phyloP scores from a whole-genome alignment of 352 stramenopile genomes.

The Bremia lactucae region DNA sequence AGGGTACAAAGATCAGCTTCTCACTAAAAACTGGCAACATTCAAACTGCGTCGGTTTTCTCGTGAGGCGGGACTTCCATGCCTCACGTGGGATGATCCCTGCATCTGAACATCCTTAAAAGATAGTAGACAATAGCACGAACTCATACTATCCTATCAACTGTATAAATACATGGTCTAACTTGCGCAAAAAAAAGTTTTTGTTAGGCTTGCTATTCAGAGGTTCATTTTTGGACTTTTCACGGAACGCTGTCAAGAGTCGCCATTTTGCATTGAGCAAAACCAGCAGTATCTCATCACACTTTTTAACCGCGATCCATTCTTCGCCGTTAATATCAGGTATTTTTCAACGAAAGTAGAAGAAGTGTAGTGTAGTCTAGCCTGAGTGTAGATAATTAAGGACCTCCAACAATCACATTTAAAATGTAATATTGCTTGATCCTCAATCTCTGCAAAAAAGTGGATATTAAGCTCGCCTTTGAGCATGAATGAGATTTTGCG shows the following conservation, averaged over 20 bases:
- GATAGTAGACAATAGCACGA: too few species aligned
- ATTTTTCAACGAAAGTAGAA: conserved; percentile 56
- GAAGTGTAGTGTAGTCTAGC: conserved; percentile 48
- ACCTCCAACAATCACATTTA: conserved; percentile 1
- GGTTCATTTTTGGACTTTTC: conserved; percentile 29
- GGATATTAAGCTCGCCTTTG: too few species aligned
- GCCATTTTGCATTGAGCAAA: conserved; percentile 42
- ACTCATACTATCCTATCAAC: too few species aligned
- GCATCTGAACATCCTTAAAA: too few species aligned
- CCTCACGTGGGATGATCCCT: too few species aligned
- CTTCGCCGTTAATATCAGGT: conserved; percentile 60
- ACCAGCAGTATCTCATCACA: conserved; percentile 3
- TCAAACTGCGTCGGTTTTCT: too few species aligned
- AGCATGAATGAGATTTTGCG: conserved; percentile 57
- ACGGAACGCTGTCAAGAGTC: conserved; percentile 41
- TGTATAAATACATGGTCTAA: conserved; percentile 52
- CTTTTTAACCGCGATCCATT: conserved; percentile 29
- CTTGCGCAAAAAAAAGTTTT: conserved; percentile 36
- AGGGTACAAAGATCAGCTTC: too few species aligned
- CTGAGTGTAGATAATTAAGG: conserved; percentile 44
- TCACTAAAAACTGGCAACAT: too few species aligned
- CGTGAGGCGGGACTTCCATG: too few species aligned
- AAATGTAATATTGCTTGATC: too few species aligned
- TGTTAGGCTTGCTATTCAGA: conserved; percentile 37
- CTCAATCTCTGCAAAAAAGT: too few species aligned